Conservation (phyloP, 495 filamentous ascomycete genomes). For the Penicillium bialowiezense region DNA sequence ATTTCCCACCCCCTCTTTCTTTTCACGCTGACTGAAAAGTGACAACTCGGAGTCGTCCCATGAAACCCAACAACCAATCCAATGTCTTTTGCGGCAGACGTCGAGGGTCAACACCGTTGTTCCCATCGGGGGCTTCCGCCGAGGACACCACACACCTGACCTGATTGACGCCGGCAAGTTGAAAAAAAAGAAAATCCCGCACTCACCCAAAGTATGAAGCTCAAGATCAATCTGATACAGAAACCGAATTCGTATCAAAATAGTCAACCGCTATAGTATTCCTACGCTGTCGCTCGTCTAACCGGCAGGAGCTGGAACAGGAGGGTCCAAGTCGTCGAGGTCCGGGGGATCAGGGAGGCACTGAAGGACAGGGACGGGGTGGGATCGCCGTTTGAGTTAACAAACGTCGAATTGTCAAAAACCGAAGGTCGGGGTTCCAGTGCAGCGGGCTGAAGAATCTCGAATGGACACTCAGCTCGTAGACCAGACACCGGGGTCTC, state of each 20-base stretch:
- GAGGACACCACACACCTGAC: constrained; percentile 13
- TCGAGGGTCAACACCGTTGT: not conserved
- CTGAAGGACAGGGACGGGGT: constrained; percentile 29
- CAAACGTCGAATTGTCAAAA: constrained; percentile 38
- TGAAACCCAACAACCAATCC: not conserved
- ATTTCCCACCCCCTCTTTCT: no score
- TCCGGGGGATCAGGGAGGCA: constrained; percentile 34
- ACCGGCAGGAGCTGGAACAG: constrained; percentile 46
- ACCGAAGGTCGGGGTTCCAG: constrained; percentile 38
- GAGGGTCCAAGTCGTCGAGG: constrained; percentile 35
- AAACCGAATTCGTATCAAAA: constrained; percentile 26
- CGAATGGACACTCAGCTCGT: constrained; percentile 12
- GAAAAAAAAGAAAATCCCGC: constrained; percentile 14
- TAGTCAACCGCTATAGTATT: constrained; percentile 25
- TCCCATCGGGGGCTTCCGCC: constrained; percentile 5
- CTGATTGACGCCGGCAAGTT: no score
- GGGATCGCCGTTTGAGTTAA: constrained; percentile 48
- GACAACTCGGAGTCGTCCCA: no score
- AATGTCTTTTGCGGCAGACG: not conserved
- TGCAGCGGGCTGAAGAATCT: constrained; percentile 25
- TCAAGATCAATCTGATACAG: constrained; percentile 23
- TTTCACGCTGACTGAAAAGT: no score
- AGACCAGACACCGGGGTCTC: constrained; percentile 44
- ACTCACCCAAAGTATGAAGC: constrained; percentile 36
- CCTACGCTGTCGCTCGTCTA: constrained; percentile 45